phyloP scores from a whole-genome alignment of 2,329 filamentous ascomycete species.

The Clarireedia paspali region DNA sequence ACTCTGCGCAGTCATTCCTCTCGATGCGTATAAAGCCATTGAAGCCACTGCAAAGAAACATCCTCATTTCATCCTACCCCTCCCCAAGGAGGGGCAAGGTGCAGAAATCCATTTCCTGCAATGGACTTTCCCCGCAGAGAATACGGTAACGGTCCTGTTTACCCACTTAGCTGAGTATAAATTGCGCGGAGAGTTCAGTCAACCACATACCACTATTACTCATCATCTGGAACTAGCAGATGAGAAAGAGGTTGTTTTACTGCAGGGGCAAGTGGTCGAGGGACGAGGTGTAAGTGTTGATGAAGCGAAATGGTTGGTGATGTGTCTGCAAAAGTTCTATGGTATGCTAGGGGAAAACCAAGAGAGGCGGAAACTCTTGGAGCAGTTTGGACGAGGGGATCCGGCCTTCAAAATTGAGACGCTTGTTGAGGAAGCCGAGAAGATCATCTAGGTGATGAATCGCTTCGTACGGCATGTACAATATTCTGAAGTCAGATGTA shows the following conservation, averaged over 20 bases:
- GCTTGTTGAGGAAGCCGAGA: constrained; percentile 84
- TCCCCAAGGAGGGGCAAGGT: constrained; percentile 60
- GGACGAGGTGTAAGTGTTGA: constrained; percentile 68
- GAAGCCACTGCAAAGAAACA: constrained; percentile 61
- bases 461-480: not conserved
- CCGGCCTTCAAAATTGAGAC: constrained; percentile 72
- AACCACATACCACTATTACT: constrained; percentile 88
- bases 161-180: constrained; percentile 94
- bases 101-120: constrained; percentile 95
- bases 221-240: constrained; percentile 77
- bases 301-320: constrained; percentile 82
- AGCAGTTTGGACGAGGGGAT: constrained; percentile 78
- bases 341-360: constrained; percentile 49
- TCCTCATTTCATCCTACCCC: constrained; percentile 85
- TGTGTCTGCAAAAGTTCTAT: constrained; percentile 95
- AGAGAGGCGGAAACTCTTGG: constrained; percentile 61
- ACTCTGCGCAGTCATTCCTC: constrained; percentile 76
- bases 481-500: not conserved
- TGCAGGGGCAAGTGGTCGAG: constrained; percentile 74
- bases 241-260: constrained; percentile 71
- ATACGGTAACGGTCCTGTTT: constrained; percentile 74
- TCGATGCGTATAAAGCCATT: constrained; percentile 66
- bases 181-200: constrained; percentile 77
- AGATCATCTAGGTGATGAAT: constrained; percentile 43
- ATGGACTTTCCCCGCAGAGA: constrained; percentile 77